phyloP scores from a whole-genome alignment of 139 green algal genomes.

The Coelastrella sp. region DNA sequence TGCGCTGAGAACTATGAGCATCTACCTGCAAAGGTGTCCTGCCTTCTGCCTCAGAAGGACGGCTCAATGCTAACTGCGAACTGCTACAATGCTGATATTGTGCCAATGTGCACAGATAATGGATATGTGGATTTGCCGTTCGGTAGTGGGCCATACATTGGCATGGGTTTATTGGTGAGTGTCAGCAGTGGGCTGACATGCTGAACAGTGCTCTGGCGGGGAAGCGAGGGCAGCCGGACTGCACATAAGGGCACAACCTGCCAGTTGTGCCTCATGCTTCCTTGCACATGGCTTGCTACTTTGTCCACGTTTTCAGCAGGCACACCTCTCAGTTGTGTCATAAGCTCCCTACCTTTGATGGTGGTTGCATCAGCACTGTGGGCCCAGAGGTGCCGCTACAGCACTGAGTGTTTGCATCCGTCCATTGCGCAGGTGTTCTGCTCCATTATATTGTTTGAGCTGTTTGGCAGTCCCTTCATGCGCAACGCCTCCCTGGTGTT shows the following conservation, averaged over 20 bases:
- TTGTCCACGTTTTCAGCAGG: not conserved
- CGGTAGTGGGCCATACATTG: slow-evolving; percentile 69
- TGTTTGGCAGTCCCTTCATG: slow-evolving; percentile 85
- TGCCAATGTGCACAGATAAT: slow-evolving; percentile 60
- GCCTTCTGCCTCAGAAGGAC: not conserved
- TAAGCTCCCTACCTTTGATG: not conserved
- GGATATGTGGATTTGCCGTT: slow-evolving; percentile 75
- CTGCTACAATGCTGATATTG: slow-evolving; percentile 43
- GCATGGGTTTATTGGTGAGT: slow-evolving; percentile 63
- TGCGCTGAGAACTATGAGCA: slow-evolving; percentile 71
- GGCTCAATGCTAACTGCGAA: slow-evolving; percentile 41
- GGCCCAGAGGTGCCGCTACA: not conserved
- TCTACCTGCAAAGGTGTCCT: slow-evolving; percentile 10
- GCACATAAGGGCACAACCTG: too few species aligned
- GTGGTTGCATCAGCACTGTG: not conserved
- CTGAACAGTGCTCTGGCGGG: not conserved
- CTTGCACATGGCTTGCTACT: not conserved
- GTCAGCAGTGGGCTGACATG: not conserved
- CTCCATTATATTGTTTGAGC: slow-evolving; percentile 73
- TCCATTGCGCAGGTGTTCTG: slow-evolving; percentile 52
- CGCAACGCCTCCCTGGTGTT: slow-evolving; percentile 71
- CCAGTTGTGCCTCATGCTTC: too few species aligned
- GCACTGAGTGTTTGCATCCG: not conserved
- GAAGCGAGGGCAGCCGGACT: too few species aligned
- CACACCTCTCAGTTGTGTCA: too few species aligned